These are phyloP conservation scores for Geranium incanum DNA, from an alignment of 441 rosid genomes.

Conservation along the genomic window DNA sequence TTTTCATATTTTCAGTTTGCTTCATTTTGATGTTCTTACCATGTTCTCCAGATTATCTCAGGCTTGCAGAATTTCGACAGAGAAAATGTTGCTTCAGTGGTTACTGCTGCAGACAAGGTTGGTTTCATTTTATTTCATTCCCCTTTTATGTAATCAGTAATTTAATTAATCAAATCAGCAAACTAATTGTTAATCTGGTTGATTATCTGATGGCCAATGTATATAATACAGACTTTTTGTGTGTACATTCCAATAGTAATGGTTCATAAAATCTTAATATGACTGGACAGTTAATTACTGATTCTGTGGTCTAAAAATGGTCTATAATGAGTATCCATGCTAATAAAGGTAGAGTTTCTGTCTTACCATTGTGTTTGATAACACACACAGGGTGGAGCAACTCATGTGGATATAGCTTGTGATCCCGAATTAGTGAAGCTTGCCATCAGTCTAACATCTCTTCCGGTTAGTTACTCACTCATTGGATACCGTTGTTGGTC, in stretches of 20 bases:
- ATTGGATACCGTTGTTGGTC: too few species aligned
- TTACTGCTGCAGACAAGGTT: slow-evolving; percentile 61
- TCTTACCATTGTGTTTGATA: neutral
- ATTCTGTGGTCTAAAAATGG: too few species aligned
- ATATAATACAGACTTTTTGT: neutral
- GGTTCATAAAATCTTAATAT: too few species aligned
- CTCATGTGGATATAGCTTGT: slow-evolving; percentile 63
- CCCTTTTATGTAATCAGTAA: neutral
- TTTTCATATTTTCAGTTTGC: neutral
- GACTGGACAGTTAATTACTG: too few species aligned
- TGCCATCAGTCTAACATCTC: slow-evolving; percentile 45
- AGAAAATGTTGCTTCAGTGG: slow-evolving; percentile 51
- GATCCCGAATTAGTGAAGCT: slow-evolving; percentile 54
- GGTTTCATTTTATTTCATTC: neutral
- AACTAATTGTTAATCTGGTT: neutral
- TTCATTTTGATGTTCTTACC: neutral
- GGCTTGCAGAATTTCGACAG: slow-evolving; percentile 48
- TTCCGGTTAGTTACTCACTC: slow-evolving; percentile 35
- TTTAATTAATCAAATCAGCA: neutral
- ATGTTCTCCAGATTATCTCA: slow-evolving; percentile 40
- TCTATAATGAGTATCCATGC: neutral
- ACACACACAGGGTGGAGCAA: slow-evolving; percentile 51
- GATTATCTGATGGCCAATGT: neutral
- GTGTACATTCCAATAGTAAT: too few species aligned
- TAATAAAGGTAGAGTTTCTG: neutral